A percentile compares a stretch with the other conserved stretches of the same genome.
These are phyloP conservation scores for Metschnikowia borealis DNA, from an alignment of 805 yeast species.

Conservation along the genomic window DNA sequence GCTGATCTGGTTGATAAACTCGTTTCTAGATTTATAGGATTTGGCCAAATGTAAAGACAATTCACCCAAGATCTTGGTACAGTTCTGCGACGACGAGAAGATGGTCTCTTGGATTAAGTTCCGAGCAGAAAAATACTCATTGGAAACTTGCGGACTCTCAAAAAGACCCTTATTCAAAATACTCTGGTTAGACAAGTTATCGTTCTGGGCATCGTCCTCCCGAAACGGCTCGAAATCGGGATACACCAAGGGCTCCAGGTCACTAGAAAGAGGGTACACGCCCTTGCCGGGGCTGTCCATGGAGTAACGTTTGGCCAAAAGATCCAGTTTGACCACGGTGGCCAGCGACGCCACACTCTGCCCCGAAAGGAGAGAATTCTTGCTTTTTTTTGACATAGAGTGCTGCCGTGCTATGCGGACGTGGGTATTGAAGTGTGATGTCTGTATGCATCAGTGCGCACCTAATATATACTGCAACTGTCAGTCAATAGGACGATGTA, in stretches of 20 bases:
- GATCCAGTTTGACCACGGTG: slow-evolving; percentile 28
- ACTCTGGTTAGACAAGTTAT: slow-evolving; percentile 43
- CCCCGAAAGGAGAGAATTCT: slow-evolving; percentile 15
- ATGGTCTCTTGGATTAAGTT: slow-evolving; percentile 49
- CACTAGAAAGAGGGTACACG: slow-evolving; percentile 35
- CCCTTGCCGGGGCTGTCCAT: slow-evolving; percentile 33
- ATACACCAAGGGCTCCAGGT: slow-evolving; percentile 26
- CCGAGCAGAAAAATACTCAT: slow-evolving; percentile 70
- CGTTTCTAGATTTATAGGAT: slow-evolving; percentile 36
- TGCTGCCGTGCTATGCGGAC: background rate
- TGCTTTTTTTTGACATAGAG: slow-evolving; percentile 13
- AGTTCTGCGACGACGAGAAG: slow-evolving; percentile 32
- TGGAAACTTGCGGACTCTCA: slow-evolving; percentile 57
- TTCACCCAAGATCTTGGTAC: slow-evolving; percentile 34
- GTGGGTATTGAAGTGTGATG: background rate
- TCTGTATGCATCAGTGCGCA: slow-evolving; percentile 1
- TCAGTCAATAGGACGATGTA: no score
- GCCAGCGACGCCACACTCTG: slow-evolving; percentile 15
- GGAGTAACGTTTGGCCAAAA: slow-evolving; percentile 31
- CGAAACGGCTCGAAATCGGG: slow-evolving; percentile 76
- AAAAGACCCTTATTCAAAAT: slow-evolving; percentile 67
- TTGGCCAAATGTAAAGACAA: slow-evolving; percentile 36
- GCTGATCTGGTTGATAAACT: slow-evolving; percentile 36
- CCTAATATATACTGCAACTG: background rate
- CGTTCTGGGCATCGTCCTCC: slow-evolving; percentile 31